A percentile compares a stretch with the other conserved stretches of the same genome.
These are phyloP conservation scores for Aspergillus saccharolyticus DNA, from an alignment of 495 filamentous ascomycete genomes.

Conservation along the genomic window DNA sequence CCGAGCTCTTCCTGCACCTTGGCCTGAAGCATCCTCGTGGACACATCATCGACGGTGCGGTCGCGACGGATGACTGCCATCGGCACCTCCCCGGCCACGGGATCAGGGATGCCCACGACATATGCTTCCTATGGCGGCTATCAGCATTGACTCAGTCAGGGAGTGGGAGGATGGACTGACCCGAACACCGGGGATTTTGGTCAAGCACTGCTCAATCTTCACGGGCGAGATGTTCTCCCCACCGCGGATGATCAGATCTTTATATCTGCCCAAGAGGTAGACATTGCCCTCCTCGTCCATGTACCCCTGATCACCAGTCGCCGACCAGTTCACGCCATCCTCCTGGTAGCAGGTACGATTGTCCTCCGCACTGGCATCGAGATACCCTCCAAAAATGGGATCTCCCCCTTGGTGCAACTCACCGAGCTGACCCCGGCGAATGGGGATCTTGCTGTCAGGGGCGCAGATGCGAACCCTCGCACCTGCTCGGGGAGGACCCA, in stretches of 20 bases:
- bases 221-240: conserved; percentile 23
- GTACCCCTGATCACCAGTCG: conserved; percentile 20
- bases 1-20: conserved; percentile 25
- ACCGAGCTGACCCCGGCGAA: conserved; percentile 27
- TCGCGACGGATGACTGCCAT: conserved; percentile 16
- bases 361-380: conserved; percentile 12
- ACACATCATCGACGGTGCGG: not conserved
- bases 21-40: conserved; percentile 17
- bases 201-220: conserved; percentile 16
- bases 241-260: conserved; percentile 68
- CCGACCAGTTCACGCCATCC: conserved; percentile 18
- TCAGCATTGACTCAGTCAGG: too few relatives aligned
- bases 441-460: conserved; percentile 17
- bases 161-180: conserved; percentile 5
- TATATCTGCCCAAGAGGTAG: conserved; percentile 58
- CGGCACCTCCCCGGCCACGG: conserved; percentile 12
- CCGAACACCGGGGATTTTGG: not conserved
- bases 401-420: conserved; percentile 38
- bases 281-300: conserved; percentile 35
- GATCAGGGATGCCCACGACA: conserved; percentile 12
- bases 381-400: conserved; percentile 28
- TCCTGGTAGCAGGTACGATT: conserved; percentile 27
- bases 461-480: conserved; percentile 32
- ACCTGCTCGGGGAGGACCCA: conserved; percentile 27
- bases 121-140: conserved; percentile 1